Base-by-base conservation (phyloP, 2,329 filamentous ascomycete species). In the Fonsecaea monophora region DNA sequence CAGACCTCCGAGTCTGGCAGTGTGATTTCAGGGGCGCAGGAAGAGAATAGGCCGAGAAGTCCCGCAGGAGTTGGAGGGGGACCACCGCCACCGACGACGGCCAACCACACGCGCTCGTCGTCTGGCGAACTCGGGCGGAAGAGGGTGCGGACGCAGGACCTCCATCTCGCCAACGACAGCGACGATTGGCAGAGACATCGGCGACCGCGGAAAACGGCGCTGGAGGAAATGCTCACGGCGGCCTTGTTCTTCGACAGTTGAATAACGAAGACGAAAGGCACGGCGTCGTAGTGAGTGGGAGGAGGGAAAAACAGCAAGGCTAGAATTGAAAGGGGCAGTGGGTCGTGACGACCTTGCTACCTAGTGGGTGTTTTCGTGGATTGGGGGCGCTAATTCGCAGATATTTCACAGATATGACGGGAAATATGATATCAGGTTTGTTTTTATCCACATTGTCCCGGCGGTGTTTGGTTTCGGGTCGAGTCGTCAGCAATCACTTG, bases 211-310 rank as follows among this genome's bases (percentile, higher is more conserved):
- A 70, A 68, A 53, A 64, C 63, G n/a, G 60, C 56, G 13, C 54
- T 70, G 42, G 66, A 70, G 50, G 42, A 68, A 30, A 54, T 70
- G 53, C 61, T 70, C 50, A 68, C 59, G 9, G 57, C 64, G n/a
- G 66, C 61, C 4, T 48, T 70, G 53, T 70, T 70, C 57, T 70
- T 70, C 32, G 68, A 70, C 54, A 61, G 67, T 40, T 70, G 64
- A 68, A 25, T 4, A 18, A 35, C 32, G 25, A 58, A 40, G 37
- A 21, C 4, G 25, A 25, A 54, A 15, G 45, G 53, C 13, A 58
- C 5, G 15, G 35, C 35, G 7, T 7, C 35, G 10, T 8, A 37
- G 35, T 37, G 10, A 37, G 35, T 37, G 35, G 35, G 35, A 37
- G 25, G 25, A 25, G 25, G 25, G 25, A 2, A 25, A 25, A 25